Percentiles rank a stretch among this genome's conserved stretches.
Evolutionary conservation across 306 rosid genomes (phyloP).

Genomic region (Trifolium pratense): DNA sequence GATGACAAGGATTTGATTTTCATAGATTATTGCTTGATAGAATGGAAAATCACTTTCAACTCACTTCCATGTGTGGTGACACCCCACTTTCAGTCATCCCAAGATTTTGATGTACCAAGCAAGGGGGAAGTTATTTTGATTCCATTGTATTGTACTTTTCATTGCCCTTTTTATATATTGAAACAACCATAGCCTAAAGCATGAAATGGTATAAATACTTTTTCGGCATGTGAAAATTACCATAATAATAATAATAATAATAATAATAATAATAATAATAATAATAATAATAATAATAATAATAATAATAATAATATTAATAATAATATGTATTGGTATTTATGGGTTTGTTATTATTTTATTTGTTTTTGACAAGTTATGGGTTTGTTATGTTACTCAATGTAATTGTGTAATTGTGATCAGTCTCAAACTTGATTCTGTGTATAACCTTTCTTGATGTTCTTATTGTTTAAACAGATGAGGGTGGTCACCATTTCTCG

Average conservation of each 20-base stretch:
- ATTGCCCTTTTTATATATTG: no score
- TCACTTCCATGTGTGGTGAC: neutral
- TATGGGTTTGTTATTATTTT: no score
- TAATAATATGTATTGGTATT: no score
- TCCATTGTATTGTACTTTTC: neutral
- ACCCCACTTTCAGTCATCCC: neutral
- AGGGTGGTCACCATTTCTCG: conserved; percentile 61
- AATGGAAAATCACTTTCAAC: conserved; percentile 17
- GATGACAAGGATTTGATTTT: conserved; percentile 17
- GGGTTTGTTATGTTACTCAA: no score
- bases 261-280: no score
- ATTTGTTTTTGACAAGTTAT: no score
- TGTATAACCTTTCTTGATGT: conserved; percentile 26
- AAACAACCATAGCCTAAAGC: neutral
- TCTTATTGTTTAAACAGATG: conserved; percentile 54
- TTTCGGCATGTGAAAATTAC: no score
- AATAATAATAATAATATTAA: no score
- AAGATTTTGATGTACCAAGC: conserved; percentile 7
- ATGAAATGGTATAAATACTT: no score
- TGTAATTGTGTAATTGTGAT: neutral
- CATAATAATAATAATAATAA: no score
- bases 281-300: no score
- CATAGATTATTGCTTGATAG: neutral
- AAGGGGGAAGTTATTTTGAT: neutral
- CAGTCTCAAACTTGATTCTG: neutral